A percentile compares a stretch with the other conserved stretches of the same genome.
These are phyloP conservation scores for Morella rubra DNA, from an alignment of 306 rosid species.

Conservation along the genomic window DNA sequence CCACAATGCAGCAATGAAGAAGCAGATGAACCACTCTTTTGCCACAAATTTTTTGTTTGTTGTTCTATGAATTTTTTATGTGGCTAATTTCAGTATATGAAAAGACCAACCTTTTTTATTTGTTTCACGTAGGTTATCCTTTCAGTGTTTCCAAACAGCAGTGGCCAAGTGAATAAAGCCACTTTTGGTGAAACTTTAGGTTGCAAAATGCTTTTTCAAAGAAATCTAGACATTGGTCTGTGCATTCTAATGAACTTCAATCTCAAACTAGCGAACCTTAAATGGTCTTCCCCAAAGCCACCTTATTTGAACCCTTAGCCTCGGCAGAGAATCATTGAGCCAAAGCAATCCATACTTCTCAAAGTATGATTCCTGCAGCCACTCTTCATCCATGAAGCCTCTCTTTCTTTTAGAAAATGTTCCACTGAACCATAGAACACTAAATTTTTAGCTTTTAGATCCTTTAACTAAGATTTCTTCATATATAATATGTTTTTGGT, in stretches of 20 bases:
- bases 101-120: not conserved
- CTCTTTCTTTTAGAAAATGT: not conserved
- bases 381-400: not conserved
- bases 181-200: not conserved
- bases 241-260: not conserved
- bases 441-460: not conserved
- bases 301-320: not conserved
- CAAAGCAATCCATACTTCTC: not conserved
- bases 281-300: not conserved
- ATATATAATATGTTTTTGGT: not conserved
- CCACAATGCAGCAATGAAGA: not conserved
- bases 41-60: not conserved
- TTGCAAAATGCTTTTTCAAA: not conserved
- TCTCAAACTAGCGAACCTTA: not conserved
- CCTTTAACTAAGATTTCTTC: not conserved
- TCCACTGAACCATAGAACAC: not conserved
- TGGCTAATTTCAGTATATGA: not conserved
- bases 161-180: not conserved
- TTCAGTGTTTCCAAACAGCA: not conserved
- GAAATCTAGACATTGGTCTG: not conserved
- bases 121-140: not conserved
- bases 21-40: not conserved
- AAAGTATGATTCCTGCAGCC: not conserved
- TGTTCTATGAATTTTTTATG: not conserved
- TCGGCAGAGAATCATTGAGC: not conserved